Conservation (phyloP, 371 early-diverging fungal genomes). For the Mucor lusitanicus region DNA sequence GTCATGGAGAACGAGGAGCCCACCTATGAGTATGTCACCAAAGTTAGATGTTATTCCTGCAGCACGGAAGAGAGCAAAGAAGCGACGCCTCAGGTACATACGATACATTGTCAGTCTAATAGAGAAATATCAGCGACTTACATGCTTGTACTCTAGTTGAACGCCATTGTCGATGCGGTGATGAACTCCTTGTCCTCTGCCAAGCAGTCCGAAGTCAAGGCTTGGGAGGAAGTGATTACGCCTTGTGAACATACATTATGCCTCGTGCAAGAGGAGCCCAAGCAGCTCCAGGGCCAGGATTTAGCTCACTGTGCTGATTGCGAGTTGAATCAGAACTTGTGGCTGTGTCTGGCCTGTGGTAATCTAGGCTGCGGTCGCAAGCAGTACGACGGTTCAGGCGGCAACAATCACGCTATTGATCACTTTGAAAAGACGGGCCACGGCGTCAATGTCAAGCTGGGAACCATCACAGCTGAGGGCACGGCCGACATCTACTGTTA, state of each 20-base stretch:
- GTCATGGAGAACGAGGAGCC: constrained; percentile 69
- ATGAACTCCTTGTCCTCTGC: constrained; percentile 78
- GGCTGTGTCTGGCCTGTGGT: constrained; percentile 83
- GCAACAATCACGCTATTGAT: constrained; percentile 96
- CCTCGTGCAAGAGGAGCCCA: constrained; percentile 63
- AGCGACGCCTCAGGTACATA: constrained; percentile 39
- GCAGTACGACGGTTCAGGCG: constrained; percentile 98
- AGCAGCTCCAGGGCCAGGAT: constrained; percentile 49
- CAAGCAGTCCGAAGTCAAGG: constrained; percentile 85
- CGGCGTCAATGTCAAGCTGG: constrained; percentile 86
- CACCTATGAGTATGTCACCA: constrained; percentile 70
- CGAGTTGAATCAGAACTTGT: constrained; percentile 84
- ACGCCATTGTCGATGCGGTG: constrained; percentile 65
- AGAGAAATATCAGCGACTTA: neutral
- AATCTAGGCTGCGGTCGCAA: constrained; percentile 81
- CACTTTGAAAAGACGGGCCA: constrained; percentile 91
- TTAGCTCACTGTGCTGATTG: constrained; percentile 86
- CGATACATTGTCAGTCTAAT: neutral
- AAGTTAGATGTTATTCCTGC: constrained; percentile 74
- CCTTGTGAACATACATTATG: constrained; percentile 83
- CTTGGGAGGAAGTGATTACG: constrained; percentile 87
- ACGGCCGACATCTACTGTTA: constrained; percentile 96
- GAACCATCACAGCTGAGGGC: constrained; percentile 98
- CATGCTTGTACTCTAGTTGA: constrained; percentile 43
- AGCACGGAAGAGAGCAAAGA: constrained; percentile 43